Base-by-base conservation (phyloP, 2,329 filamentous ascomycete genomes). In the Hypoxylon sp. region DNA sequence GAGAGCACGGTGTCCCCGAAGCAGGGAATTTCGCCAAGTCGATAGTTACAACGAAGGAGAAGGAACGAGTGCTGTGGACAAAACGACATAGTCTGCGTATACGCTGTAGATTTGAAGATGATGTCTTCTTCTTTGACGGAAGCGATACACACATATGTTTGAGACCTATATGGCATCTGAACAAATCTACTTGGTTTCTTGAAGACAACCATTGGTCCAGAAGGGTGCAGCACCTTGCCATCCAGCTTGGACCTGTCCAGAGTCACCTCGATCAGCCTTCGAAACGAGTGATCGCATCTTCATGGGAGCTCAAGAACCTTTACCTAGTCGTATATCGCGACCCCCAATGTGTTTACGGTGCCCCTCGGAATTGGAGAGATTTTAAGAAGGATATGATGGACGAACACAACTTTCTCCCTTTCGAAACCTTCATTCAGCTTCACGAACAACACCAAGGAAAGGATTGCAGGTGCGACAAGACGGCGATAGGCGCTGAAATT, bases 391-490 rank as follows among this genome's bases (percentile, higher is more conserved):
- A 30, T n/a, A 4, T 21, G 7, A 38, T 60, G 30, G 46, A 60
- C 13, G 46, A 51, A 28, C 23, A 60, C 30, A 51, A 60, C 23
- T 60, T 50, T 19, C 13, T 52, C 19, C 34, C 57, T 19, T 43
- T 28, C 13, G 30, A 25, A 3, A 17, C 3, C n/a, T 60, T 60
- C 34, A 21, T 21, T n/a, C 3, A 28, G 11, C 21, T 28, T 43
- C 57, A 60, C 25, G 23, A 46, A 17, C 5, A 32, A 23, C 10
- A 60, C 32, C n/a, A 9, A 5, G 45, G 30, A 2, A 11, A 23
- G n/a, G 4, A n/a, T 1, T 50, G 45, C 13, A 30, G 25, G 25
- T 41, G 57, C 19, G 7, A 2, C n/a, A 30, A 34, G 30, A 17
- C 17, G 3, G 23, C 9, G 14, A 34, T 2, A 7, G 17, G 14